Evolutionary conservation across 2,329 filamentous ascomycete species (phyloP).

Genomic region (Venturia asperata): DNA sequence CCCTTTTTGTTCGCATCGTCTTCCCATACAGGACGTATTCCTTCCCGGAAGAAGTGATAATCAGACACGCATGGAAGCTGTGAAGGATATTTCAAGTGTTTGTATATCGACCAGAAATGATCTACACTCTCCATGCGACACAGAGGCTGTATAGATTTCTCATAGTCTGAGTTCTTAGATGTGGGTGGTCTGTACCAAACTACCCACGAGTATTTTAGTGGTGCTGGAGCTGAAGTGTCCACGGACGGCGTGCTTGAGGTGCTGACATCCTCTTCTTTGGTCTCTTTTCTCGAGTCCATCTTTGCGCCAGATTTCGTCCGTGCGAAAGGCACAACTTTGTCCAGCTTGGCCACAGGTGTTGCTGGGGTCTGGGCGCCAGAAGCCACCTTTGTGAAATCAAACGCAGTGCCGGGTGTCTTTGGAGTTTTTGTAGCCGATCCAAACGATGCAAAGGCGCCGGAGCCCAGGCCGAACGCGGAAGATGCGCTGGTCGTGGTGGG

Average conservation of each 20-base stretch:
- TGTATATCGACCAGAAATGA: conserved; percentile 85
- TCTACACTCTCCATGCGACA: conserved; percentile 75
- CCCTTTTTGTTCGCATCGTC: conserved; percentile 94
- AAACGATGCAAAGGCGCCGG: conserved; percentile 94
- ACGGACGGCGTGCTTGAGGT: conserved; percentile 37
- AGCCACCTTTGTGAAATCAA: conserved; percentile 57
- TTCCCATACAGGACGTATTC: conserved; percentile 95
- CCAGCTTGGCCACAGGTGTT: conserved; percentile 56
- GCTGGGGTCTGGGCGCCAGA: conserved; percentile 36
- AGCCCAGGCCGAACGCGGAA: conserved; percentile 87
- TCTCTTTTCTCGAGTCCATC: conserved; percentile 42
- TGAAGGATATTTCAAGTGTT: conserved; percentile 84
- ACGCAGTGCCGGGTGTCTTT: conserved; percentile 73
- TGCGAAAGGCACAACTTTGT: conserved; percentile 32
- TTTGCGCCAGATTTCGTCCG: conserved; percentile 24
- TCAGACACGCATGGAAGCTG: conserved; percentile 85
- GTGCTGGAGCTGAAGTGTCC: conserved; percentile 34
- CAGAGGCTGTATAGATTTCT: conserved; percentile 87
- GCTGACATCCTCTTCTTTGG: conserved; percentile 29
- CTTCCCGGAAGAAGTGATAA: conserved; percentile 96
- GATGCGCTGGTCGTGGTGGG: conserved; percentile 69
- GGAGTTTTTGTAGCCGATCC: conserved; percentile 75
- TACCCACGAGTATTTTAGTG: conserved; percentile 81
- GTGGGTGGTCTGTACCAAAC: conserved; percentile 97
- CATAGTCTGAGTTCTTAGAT: conserved; percentile 95